Evolutionary conservation across 768 basidiomycete species (phyloP), one percentile per base, ranked within the genome.

Genomic region (Psilocybe subaeruginosa): DNA sequence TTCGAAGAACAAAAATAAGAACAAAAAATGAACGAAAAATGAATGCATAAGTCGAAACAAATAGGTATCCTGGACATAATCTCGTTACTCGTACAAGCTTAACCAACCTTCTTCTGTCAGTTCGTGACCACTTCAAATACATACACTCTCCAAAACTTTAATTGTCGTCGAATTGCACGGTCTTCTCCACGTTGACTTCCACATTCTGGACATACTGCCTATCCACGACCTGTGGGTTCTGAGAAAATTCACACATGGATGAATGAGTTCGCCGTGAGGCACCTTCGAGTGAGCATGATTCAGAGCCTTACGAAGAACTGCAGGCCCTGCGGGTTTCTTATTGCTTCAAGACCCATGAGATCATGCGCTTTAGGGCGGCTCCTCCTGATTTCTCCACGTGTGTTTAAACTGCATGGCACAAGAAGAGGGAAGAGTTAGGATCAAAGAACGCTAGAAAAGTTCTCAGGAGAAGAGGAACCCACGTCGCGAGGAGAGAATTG

Each of bases 401-500:
- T 62, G 27, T 66, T 68, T 14, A 66, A 52, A 1, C 64, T 68
- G 43, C 29, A 35, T 12, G 19, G 4, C 12, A 49, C 17, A 23
- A 48, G 23, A 16, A 45, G 11, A 30, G 4, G 23, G 12, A 29
- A 43, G 31, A 14, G 30, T 45, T 46, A 17, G 12, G 35, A 35
- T 35, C 33, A 35, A 35, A 35, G 33, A 35, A 35, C 33, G 33
- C 30, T 35, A 50, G 30, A 11, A 51, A 11, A 29, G 11, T 46
- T 8, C 19, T 19, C 4, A 27, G 54, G 27, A n/a, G 1, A 9
- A 30, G n/a, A 30, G 31, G 12, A 49, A 37, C 64, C 53, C 29
- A 65, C 66, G 64, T 62, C 45, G 63, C 61, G 2, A 83, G 72
- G 8, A 82, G 66, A 17, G 82, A 83, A 58, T 80, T 83, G 7